A percentile compares a stretch with the other conserved stretches of the same genome.
phyloP scores from a whole-genome alignment of 2,329 filamentous ascomycete genomes.

The Tricladium varicosporioides region DNA sequence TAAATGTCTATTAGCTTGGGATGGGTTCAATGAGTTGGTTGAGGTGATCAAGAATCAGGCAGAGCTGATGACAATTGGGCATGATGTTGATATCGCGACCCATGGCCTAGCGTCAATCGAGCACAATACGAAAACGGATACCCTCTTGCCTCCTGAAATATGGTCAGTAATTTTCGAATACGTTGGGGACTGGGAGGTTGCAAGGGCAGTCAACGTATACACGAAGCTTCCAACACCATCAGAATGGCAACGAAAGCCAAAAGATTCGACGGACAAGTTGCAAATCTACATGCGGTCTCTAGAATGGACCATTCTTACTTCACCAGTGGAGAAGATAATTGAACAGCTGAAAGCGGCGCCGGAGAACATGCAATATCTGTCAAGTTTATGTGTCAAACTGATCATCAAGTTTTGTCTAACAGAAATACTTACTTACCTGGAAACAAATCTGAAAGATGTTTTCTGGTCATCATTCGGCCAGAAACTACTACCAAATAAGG shows the following conservation, averaged over 20 bases:
- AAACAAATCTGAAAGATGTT: conserved; percentile 66
- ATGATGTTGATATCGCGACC: conserved; percentile 54
- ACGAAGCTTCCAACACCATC: conserved; percentile 71
- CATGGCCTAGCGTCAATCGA: conserved; percentile 38
- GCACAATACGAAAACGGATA: conserved; percentile 38
- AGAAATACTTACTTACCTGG: conserved; percentile 71
- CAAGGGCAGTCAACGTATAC: conserved; percentile 76
- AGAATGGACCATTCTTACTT: conserved; percentile 80
- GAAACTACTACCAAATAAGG: conserved; percentile 81
- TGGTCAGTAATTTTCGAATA: conserved; percentile 87
- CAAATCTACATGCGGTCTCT: conserved; percentile 74
- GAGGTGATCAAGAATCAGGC: conserved; percentile 75
- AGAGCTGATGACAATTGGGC: conserved; percentile 70
- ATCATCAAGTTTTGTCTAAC: conserved; percentile 90
- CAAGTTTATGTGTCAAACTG: conserved; percentile 78
- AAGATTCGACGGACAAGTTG: conserved; percentile 60
- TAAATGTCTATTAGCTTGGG: conserved; percentile 59
- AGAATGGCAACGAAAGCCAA: conserved; percentile 67
- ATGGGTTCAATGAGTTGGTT: conserved; percentile 67
- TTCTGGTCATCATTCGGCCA: conserved; percentile 84
- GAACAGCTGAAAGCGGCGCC: conserved; percentile 70
- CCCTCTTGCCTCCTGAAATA: conserved; percentile 73
- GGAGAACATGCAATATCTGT: conserved; percentile 68
- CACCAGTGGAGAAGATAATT: conserved; percentile 68
- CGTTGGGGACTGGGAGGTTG: conserved; percentile 86